Evolutionary conservation across 2,329 filamentous ascomycete genomes (phyloP).

Genomic region (Fusarium multiceps): DNA sequence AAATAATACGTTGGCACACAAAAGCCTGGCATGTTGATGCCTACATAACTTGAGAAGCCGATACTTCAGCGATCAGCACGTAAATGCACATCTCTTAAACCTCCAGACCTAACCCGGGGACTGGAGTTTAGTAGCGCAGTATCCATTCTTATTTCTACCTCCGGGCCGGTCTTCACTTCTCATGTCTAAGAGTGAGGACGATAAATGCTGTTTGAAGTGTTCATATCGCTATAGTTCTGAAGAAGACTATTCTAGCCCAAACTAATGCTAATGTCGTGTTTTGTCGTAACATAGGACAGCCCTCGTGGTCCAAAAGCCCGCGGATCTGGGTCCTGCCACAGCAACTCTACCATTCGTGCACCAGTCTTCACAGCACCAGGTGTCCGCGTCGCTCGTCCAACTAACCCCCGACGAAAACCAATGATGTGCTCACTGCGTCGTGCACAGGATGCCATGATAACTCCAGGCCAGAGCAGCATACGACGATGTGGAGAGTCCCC

Average conservation of each 20-base stretch:
- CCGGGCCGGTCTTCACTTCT: no score
- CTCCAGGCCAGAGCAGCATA: constrained; percentile 15
- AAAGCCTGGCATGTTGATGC: no score
- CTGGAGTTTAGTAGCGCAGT: no score
- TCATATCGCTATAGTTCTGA: background rate
- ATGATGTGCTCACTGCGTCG: background rate
- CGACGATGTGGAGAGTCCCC: constrained; percentile 5
- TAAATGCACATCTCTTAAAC: no score
- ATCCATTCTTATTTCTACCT: no score
- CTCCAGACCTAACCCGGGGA: no score
- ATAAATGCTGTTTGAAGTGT: no score
- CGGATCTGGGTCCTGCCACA: constrained; percentile 8
- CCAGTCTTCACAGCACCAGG: constrained; percentile 12
- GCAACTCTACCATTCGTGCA: background rate
- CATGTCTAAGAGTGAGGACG: no score
- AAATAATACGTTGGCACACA: no score
- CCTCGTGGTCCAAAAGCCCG: constrained; percentile 5
- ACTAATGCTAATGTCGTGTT: constrained; percentile 14
- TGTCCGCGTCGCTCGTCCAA: background rate
- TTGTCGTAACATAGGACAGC: constrained; percentile 6
- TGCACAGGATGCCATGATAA: constrained; percentile 9
- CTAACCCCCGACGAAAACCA: background rate
- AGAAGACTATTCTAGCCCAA: background rate
- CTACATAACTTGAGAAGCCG: no score
- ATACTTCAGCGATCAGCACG: no score